Conservation (phyloP, 768 basidiomycete species). For the Naganishia randhawae region DNA sequence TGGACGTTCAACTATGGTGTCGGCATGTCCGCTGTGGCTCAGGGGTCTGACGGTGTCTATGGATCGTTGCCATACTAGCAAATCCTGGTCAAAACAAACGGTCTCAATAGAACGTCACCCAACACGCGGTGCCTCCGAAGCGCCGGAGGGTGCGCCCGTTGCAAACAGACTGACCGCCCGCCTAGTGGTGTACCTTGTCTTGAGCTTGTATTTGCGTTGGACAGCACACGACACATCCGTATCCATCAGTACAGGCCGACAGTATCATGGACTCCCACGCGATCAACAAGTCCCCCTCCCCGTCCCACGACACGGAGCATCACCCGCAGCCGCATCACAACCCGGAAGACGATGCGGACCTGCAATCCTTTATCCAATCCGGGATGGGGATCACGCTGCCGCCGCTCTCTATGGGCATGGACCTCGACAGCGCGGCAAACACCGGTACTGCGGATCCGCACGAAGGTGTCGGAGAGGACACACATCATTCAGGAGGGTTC, state of each 20-base stretch:
- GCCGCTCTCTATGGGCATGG: conserved; percentile 15
- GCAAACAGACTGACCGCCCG: too few relatives aligned
- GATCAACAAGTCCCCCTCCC: background rate
- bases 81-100: background rate
- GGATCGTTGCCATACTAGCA: too few relatives aligned
- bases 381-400: conserved; percentile 15
- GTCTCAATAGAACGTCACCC: background rate
- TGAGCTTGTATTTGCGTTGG: too few relatives aligned
- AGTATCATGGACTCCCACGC: background rate
- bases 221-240: too few relatives aligned
- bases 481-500: background rate
- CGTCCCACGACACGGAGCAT: background rate
- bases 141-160: background rate
- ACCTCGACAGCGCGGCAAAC: background rate
- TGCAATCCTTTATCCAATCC: conserved; percentile 8
- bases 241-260: too few relatives aligned
- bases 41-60: too few relatives aligned
- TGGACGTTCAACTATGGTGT: background rate
- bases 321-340: background rate
- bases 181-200: too few relatives aligned
- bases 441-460: background rate
- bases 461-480: background rate
- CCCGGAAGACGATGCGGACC: conserved; percentile 16
- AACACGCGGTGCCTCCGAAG: background rate
- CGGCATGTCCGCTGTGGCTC: background rate